Evolutionary conservation across 352 stramenopile species (phyloP).

Genomic region (Hyaloperonospora arabidopsidis): DNA sequence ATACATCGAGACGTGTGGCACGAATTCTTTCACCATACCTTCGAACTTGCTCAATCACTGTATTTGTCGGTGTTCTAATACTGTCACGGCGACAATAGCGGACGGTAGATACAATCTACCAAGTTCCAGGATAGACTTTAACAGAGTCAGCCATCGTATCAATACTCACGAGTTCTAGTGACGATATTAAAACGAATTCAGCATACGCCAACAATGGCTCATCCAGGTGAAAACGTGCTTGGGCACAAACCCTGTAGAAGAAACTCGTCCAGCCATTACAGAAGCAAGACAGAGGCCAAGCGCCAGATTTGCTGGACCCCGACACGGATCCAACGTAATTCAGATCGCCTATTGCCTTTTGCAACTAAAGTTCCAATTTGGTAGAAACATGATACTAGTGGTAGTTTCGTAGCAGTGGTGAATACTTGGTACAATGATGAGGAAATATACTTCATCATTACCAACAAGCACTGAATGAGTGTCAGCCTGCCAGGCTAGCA

Average conservation of each 20-base stretch:
- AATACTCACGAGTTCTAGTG: constrained; percentile 30
- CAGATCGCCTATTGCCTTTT: constrained; percentile 19
- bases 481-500: background rate
- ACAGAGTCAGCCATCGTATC: constrained; percentile 32
- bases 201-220: constrained; percentile 58
- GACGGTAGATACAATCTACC: constrained; percentile 56
- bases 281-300: constrained; percentile 12
- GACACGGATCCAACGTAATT: constrained; percentile 7
- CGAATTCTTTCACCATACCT: constrained; percentile 27
- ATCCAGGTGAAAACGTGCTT: constrained; percentile 70
- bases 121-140: constrained; percentile 44
- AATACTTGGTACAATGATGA: constrained; percentile 33
- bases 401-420: constrained; percentile 21
- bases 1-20: constrained; percentile 45
- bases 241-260: constrained; percentile 31
- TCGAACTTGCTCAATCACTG: constrained; percentile 24
- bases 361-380: constrained; percentile 43
- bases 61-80: constrained; percentile 55
- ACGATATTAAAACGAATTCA: constrained; percentile 52
- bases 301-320: background rate
- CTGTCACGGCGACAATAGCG: constrained; percentile 43
- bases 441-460: constrained; percentile 22
- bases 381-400: constrained; percentile 58
- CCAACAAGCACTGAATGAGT: constrained; percentile 3
- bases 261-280: constrained; percentile 37